Base-by-base conservation (phyloP, 352 stramenopile genomes). In the Aphanomyces cochlioides region DNA sequence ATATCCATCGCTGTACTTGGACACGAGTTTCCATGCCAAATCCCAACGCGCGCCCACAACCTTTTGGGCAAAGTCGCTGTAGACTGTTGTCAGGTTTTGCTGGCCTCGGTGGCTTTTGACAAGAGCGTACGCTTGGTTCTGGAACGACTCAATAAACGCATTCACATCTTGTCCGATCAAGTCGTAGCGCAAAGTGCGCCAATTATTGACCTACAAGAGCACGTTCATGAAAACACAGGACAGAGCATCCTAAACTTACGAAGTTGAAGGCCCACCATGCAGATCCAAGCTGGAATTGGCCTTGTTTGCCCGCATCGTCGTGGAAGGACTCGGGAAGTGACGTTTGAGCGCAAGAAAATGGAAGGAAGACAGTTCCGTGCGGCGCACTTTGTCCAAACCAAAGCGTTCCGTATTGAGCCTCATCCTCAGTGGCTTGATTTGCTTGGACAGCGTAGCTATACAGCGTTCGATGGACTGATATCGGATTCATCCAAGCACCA, bases 381-480 rank as follows among this genome's bases (percentile, higher is more conserved):
- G 67, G 67, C 6, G 67, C 48, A 21, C 60, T 68, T n/a, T 73
- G 56, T 1, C 67, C 67, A 47, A 69, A 73, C 67, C 67, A 73
- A n/a, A 68, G 56, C 7, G 47, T 73, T 4, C 28, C 67, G 10
- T 3, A 12, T 1, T 3, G 28, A n/a, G 54, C 54, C 12, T 61
- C 54, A 12, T 8, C 28, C n/a, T 6, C 54, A 7, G 43, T 19
- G 7, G 59, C 17, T 40, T 8, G 59, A 19, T 37, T 28, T 19
- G 37, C 56, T 63, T 93, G 85, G 12, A 89, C 69, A 36, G 89
- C 82, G 74, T 98, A 97, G 47, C 80, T 88, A 63, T 85, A 93
- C 12, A 90, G 58, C 36, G 92, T 97, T 28, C 93, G 90, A 67
- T 91, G 95, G 67, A 98, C 85, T 7, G 90, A 97, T 67, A 98